Percentiles rank a stretch among this genome's conserved stretches.
phyloP scores from a whole-genome alignment of 2,329 filamentous ascomycete genomes.

The Thelonectria olida region DNA sequence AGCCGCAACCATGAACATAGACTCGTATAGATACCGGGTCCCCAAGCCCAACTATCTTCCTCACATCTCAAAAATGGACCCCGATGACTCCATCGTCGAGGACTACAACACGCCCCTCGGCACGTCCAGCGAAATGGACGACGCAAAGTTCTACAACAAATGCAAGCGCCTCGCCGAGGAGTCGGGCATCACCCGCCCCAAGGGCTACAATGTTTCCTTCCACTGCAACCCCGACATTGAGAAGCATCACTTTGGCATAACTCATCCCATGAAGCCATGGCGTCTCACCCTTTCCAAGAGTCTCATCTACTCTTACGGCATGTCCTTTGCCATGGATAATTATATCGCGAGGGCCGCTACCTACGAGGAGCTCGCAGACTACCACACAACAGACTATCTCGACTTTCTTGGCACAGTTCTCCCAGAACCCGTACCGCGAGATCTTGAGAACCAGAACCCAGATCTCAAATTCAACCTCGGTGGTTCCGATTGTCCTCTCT shows the following conservation, averaged over 20 bases:
- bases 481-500: conserved; percentile 94
- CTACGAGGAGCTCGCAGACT: conserved; percentile 85
- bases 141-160: conserved; percentile 65
- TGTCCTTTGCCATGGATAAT: conserved; percentile 96
- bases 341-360: conserved; percentile 86
- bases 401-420: conserved; percentile 83
- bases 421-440: conserved; percentile 69
- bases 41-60: conserved; percentile 70
- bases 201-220: conserved; percentile 91
- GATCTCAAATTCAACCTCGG: conserved; percentile 84
- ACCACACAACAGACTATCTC: conserved; percentile 90
- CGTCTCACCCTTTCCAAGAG: conserved; percentile 94
- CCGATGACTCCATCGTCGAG: conserved; percentile 61
- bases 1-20: conserved; percentile 46
- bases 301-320: conserved; percentile 91
- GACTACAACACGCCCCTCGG: conserved; percentile 62
- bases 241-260: conserved; percentile 95
- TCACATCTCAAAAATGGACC: conserved; percentile 61
- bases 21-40: conserved; percentile 61
- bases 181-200: conserved; percentile 79
- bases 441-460: conserved; percentile 71
- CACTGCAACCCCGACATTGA: conserved; percentile 96
- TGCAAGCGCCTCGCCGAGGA: conserved; percentile 65
- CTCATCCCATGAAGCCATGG: conserved; percentile 99
- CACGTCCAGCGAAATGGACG: conserved; percentile 61